These are phyloP conservation scores for Pyrus betulifolia DNA, from an alignment of 306 rosid species.

Conservation along the genomic window DNA sequence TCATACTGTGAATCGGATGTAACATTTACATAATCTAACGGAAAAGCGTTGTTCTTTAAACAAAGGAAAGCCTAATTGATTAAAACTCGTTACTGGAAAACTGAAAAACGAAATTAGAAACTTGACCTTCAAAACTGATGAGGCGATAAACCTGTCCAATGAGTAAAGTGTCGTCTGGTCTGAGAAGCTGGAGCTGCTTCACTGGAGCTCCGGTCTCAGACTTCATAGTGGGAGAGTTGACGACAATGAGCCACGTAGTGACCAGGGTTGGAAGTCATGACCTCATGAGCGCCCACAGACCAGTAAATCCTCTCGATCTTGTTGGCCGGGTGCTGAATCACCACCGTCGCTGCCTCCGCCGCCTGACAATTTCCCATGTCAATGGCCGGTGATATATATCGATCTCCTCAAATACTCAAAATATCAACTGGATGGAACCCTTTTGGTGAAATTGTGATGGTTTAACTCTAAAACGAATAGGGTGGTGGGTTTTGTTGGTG, in stretches of 20 bases:
- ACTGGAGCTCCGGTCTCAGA: constrained; percentile 44
- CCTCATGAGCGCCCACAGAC: constrained; percentile 68
- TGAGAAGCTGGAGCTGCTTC: constrained; percentile 84
- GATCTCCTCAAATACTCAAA: neutral
- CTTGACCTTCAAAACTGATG: constrained; percentile 69
- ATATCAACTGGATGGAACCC: neutral
- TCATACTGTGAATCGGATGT: neutral
- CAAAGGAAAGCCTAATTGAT: neutral
- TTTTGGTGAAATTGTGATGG: neutral
- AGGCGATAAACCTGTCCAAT: constrained; percentile 87
- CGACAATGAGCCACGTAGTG: constrained; percentile 73
- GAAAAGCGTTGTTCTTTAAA: neutral
- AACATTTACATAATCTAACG: neutral
- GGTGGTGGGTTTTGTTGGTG: neutral
- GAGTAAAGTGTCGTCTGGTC: constrained; percentile 76
- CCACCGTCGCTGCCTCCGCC: constrained; percentile 82
- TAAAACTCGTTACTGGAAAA: neutral
- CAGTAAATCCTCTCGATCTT: constrained; percentile 69
- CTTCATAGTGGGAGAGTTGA: constrained; percentile 36
- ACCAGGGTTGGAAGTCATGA: constrained; percentile 76
- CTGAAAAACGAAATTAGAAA: neutral
- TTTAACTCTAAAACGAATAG: neutral
- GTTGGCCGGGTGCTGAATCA: constrained; percentile 62
- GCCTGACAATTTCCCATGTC: constrained; percentile 92
- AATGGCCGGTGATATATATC: neutral